Evolutionary conservation across 2,329 filamentous ascomycete species (phyloP), one percentile per base, ranked within the genome.

Genomic region (Pseudogymnoascus sp.): DNA sequence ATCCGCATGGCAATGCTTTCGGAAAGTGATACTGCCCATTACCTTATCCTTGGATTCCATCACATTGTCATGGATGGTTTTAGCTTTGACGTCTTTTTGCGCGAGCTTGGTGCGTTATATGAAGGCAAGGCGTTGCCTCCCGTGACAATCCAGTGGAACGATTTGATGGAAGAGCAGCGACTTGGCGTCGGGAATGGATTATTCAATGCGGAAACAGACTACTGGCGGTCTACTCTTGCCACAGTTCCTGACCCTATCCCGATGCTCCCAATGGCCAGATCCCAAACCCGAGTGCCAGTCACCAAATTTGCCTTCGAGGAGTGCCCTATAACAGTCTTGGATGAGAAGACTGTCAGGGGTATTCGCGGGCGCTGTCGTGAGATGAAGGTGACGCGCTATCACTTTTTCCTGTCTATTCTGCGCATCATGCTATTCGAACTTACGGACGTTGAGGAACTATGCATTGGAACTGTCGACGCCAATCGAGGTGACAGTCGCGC

Each of bases 391-490:
- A 79, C 77, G 0, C 66, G 73, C 0, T 83, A 81, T 65, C 79
- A 83, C 60, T 74, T 82, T 64, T 77, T 78, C 66, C 70, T 83
- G 2, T 74, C 79, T 0, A 71, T 72, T 0, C 74, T 79, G 62
- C 67, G 75, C n/a, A 68, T 72, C 0, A 59, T 81, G 11, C 70
- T 81, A 0, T 72, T 71, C 10, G 66, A 70, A 5, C 74, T 75
- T 23, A 64, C 71, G 0, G 74, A 74, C 10, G 61, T 73, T 1
- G 72, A 77, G 2, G 74, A 79, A 16, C 62, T 83, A 42, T 71
- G 71, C 62, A 80, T 84, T 61, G 81, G 81, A 3, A 73, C 82
- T 8, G 75, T 75, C 0, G 80, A 83, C 67, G 77, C 77, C 1
- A 77, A 76, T 59, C 70, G 77, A 1, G 67, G 60, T 0, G 76